Evolutionary conservation across 345 rosid genomes (phyloP).

Genomic region (Pugionium cornutum): DNA sequence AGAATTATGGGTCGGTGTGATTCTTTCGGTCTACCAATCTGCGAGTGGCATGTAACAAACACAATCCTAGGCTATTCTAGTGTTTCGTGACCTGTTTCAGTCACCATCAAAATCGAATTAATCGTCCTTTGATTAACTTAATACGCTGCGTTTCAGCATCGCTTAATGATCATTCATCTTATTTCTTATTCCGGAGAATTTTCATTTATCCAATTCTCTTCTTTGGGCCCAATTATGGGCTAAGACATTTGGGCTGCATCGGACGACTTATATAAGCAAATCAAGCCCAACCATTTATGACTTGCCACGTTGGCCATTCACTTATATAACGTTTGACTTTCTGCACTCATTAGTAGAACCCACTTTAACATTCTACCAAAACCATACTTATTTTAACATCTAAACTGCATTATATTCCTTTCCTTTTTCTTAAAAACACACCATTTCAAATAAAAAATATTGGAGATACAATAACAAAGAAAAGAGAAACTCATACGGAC

Average conservation of each 20-base stretch:
- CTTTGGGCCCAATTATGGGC: conserved; percentile 12
- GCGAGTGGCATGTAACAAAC: background rate
- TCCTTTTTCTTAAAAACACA: no score
- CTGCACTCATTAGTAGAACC: no score
- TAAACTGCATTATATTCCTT: no score
- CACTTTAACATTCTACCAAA: no score
- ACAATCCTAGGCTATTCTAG: background rate
- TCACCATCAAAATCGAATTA: conserved; percentile 7
- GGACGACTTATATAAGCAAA: conserved; percentile 1
- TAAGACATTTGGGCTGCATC: background rate
- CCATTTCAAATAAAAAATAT: no score
- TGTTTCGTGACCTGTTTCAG: conserved; percentile 14
- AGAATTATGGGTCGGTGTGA: background rate
- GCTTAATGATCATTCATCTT: background rate
- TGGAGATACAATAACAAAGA: no score
- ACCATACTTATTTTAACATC: no score
- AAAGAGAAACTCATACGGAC: no score
- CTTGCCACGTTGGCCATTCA: background rate
- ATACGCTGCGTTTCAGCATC: conserved; percentile 4
- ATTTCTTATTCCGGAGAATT: background rate
- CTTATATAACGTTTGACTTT: no score
- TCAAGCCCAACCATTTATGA: conserved; percentile 21
- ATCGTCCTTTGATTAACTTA: background rate
- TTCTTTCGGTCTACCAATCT: no score
- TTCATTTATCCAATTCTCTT: background rate